These are phyloP conservation scores for Lipomyces kockii DNA, from an alignment of 805 yeast species.

Conservation along the genomic window DNA sequence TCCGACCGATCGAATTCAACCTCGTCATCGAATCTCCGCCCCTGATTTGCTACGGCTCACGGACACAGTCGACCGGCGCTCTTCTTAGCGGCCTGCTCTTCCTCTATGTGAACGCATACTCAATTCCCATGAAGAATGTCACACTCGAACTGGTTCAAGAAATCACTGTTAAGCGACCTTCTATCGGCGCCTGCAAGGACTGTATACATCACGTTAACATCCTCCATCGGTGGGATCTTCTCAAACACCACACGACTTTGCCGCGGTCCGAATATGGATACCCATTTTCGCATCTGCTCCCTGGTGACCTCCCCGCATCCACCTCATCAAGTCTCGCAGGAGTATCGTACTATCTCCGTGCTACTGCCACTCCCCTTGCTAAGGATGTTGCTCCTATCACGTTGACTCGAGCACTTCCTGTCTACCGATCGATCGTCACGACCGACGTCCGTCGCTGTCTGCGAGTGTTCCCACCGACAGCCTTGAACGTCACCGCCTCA, in stretches of 20 bases:
- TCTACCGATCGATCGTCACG: slow-evolving; percentile 75
- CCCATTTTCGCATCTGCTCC: slow-evolving; percentile 87
- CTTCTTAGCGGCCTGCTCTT: slow-evolving; percentile 78
- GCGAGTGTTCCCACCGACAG: slow-evolving; percentile 95
- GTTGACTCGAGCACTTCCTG: slow-evolving; percentile 65
- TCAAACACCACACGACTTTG: slow-evolving; percentile 62
- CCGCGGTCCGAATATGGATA: slow-evolving; percentile 76
- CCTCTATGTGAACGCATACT: slow-evolving; percentile 54
- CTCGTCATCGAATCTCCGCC: slow-evolving; percentile 90
- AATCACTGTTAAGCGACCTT: slow-evolving; percentile 68
- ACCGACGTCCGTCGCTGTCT: slow-evolving; percentile 86
- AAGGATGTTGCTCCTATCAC: slow-evolving; percentile 45
- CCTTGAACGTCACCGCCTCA: slow-evolving; percentile 81
- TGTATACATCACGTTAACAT: slow-evolving; percentile 63
- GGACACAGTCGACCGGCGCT: slow-evolving; percentile 81
- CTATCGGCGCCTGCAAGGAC: slow-evolving; percentile 59
- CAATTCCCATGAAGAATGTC: slow-evolving; percentile 59
- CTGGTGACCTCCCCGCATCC: slow-evolving; percentile 87
- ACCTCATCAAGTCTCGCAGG: slow-evolving; percentile 61
- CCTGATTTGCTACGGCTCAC: slow-evolving; percentile 77
- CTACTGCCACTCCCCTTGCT: slow-evolving; percentile 46
- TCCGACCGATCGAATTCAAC: slow-evolving; percentile 53
- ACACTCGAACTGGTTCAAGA: slow-evolving; percentile 74
- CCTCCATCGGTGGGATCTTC: slow-evolving; percentile 87
- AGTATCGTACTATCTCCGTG: slow-evolving; percentile 77